Evolutionary conservation across 129 eudicot genomes (phyloP).

Genomic region (Heracleum sosnowskyi): DNA sequence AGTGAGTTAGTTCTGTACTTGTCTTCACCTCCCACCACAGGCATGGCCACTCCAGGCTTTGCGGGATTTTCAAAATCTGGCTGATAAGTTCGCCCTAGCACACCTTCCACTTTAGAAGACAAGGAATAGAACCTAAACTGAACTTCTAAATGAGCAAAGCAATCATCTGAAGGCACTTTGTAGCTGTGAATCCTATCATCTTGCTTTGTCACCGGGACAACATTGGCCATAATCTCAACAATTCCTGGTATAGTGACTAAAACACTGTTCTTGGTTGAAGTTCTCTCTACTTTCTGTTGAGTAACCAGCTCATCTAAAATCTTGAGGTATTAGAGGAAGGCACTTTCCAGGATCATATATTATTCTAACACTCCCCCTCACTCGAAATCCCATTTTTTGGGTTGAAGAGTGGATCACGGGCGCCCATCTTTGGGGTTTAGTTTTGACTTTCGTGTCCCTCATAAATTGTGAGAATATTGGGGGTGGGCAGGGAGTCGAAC

Average conservation of each 20-base stretch:
- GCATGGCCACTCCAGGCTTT: slow-evolving; percentile 49
- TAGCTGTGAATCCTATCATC: slow-evolving; percentile 43
- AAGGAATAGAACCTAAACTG: slow-evolving; percentile 45
- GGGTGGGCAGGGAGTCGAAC: no score
- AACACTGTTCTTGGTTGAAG: slow-evolving; percentile 38
- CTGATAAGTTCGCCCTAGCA: slow-evolving; percentile 50
- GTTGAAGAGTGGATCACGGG: no score
- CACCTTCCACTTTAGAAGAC: slow-evolving; percentile 44
- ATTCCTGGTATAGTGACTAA: slow-evolving; percentile 23
- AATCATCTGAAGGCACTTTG: slow-evolving; percentile 39
- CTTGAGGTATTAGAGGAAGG: no score
- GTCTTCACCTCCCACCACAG: slow-evolving; percentile 50
- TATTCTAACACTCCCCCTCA: no score
- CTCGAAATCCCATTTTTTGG: no score
- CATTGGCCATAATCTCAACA: slow-evolving; percentile 42
- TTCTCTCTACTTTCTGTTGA: slow-evolving; percentile 55
- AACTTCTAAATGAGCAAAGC: slow-evolving; percentile 51
- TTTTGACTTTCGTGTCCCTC: no score
- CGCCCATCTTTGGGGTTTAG: no score
- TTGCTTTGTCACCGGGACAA: slow-evolving; percentile 44
- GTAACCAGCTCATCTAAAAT: no score
- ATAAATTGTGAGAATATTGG: no score
- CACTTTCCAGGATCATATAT: no score
- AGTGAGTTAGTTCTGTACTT: slow-evolving; percentile 47
- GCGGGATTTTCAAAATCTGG: slow-evolving; percentile 54